These are phyloP conservation scores for Novymonas esmeraldas DNA, from an alignment of 208 protist genomes.

Conservation along the genomic window DNA sequence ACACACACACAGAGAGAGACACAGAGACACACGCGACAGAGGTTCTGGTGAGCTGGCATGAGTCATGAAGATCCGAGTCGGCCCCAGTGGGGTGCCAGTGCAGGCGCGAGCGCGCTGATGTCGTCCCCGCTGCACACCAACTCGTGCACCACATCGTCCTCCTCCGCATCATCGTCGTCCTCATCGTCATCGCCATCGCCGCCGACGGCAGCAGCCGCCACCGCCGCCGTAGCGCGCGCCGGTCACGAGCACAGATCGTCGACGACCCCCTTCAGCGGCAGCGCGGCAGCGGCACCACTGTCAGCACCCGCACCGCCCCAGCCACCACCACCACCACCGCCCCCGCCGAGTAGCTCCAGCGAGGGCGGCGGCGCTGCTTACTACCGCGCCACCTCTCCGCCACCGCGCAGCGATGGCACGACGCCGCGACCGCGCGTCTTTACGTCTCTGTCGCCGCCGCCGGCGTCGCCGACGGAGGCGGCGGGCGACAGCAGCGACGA, in stretches of 20 bases:
- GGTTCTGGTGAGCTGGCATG: too few species aligned
- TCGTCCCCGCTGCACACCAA: background rate
- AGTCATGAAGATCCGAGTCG: constrained; percentile 5
- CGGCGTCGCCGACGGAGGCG: background rate
- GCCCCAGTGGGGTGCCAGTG: background rate
- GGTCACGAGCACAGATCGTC: too few species aligned
- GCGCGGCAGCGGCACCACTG: background rate
- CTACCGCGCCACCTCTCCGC: constrained; percentile 2
- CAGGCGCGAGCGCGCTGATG: background rate
- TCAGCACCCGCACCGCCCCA: background rate
- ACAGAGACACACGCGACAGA: background rate
- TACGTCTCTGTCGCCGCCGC: background rate
- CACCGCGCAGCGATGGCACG: background rate
- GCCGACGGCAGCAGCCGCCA: background rate
- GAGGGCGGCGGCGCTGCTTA: background rate
- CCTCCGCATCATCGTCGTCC: background rate
- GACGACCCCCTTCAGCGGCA: too few species aligned
- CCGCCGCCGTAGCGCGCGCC: too few species aligned
- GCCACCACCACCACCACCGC: background rate
- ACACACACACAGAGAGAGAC: background rate
- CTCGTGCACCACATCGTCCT: background rate
- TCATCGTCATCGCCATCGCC: background rate
- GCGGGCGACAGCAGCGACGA: background rate
- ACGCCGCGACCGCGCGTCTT: background rate
- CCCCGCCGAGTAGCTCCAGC: background rate